These are phyloP conservation scores for Chaetothyriales sp. DNA, from an alignment of 2,329 filamentous ascomycete genomes.

Conservation along the genomic window DNA sequence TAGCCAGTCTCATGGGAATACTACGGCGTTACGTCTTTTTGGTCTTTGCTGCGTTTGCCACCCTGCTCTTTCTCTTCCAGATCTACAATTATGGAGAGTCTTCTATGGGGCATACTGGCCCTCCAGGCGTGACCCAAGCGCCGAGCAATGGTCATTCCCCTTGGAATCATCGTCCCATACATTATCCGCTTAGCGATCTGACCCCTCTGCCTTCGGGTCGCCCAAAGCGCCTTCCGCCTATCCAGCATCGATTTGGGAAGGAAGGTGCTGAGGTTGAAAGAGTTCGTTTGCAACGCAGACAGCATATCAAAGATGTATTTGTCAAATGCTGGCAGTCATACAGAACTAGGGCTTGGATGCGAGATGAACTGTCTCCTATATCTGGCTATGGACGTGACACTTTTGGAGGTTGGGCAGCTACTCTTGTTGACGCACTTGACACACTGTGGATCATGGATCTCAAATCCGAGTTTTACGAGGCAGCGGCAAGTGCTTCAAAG, in stretches of 20 bases:
- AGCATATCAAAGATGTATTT: conserved; percentile 36
- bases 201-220: conserved; percentile 15
- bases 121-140: too few species aligned
- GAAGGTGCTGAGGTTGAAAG: conserved; percentile 10
- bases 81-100: too few species aligned
- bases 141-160: too few species aligned
- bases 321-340: conserved; percentile 49
- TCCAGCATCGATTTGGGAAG: conserved; percentile 10
- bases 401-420: conserved; percentile 50
- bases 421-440: conserved; percentile 47
- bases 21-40: too few species aligned
- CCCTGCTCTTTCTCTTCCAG: too few species aligned
- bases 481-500: conserved; percentile 36
- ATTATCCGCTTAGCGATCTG: conserved; percentile 2
- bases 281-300: conserved; percentile 15
- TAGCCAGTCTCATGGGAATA: too few species aligned
- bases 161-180: background rate
- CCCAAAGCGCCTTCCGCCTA: conserved; percentile 16
- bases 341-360: conserved; percentile 48
- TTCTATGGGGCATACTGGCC: too few species aligned
- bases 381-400: conserved; percentile 39
- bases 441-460: conserved; percentile 52
- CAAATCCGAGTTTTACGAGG: conserved; percentile 42
- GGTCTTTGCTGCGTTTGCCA: too few species aligned
- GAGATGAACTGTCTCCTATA: conserved; percentile 49